Evolutionary conservation across 495 filamentous ascomycete genomes (phyloP).

Genomic region (Parachaetomium inaequale): DNA sequence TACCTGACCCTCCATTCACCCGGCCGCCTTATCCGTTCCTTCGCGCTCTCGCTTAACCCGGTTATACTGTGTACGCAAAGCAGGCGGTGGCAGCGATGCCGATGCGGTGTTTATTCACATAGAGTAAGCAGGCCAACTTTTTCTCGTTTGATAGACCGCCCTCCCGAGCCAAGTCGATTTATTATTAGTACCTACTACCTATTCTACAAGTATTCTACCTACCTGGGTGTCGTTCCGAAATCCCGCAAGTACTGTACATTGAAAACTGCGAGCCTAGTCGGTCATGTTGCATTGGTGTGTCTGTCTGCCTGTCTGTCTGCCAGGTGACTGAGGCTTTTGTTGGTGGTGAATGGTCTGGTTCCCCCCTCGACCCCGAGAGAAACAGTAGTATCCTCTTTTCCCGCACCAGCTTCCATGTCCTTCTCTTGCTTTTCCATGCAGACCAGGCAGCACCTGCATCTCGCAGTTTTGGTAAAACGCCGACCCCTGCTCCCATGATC

Average conservation of each 20-base stretch:
- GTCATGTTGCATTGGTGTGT: not conserved
- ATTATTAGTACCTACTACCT: not conserved
- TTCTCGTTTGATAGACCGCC: constrained; percentile 3
- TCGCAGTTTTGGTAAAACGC: no score
- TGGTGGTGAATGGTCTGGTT: not conserved
- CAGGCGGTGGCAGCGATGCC: not conserved
- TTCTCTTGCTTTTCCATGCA: constrained; percentile 1
- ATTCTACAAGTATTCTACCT: no score
- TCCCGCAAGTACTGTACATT: not conserved
- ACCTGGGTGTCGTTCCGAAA: not conserved
- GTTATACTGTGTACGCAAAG: constrained; percentile 10
- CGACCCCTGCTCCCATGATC: not conserved
- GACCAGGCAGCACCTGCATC: not conserved
- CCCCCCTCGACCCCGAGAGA: not conserved
- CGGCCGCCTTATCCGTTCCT: constrained; percentile 6
- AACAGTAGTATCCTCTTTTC: not conserved
- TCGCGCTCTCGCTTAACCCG: constrained; percentile 11
- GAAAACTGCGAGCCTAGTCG: not conserved
- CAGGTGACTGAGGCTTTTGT: not conserved
- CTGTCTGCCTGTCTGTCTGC: no score
- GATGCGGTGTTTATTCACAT: constrained; percentile 7
- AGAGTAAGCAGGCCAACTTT: not conserved
- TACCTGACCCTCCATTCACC: not conserved
- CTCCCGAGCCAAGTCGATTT: not conserved
- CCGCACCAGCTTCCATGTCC: not conserved